A percentile compares a stretch with the other conserved stretches of the same genome.
Evolutionary conservation across 768 basidiomycete genomes (phyloP).

Genomic region (Neoboletus subvelutipes): DNA sequence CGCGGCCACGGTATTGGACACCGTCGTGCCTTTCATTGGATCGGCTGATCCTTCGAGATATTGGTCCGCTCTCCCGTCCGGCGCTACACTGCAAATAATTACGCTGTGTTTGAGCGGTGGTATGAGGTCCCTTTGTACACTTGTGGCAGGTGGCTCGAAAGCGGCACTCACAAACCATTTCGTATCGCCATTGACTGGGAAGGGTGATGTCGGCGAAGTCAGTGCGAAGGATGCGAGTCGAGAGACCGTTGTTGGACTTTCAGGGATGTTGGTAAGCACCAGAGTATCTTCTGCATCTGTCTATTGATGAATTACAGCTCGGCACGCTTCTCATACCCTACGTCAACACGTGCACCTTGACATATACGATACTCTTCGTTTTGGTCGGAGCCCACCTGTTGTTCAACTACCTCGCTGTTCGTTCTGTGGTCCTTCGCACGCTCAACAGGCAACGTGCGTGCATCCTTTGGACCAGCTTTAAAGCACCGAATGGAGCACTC

Average conservation of each 20-base stretch:
- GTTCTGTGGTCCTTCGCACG: conserved; percentile 53
- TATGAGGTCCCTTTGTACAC: conserved; percentile 56
- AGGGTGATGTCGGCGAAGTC: conserved; percentile 67
- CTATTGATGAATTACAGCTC: conserved; percentile 38
- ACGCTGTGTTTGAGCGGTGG: conserved; percentile 60
- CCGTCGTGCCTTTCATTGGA: conserved; percentile 55
- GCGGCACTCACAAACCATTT: conserved; percentile 69
- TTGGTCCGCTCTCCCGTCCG: conserved; percentile 34
- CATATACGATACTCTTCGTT: conserved; percentile 49
- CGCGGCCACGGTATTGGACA: conserved; percentile 55
- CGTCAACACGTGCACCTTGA: conserved; percentile 46
- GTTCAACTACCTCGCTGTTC: conserved; percentile 61
- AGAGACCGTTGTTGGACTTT: conserved; percentile 65
- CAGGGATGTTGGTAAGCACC: conserved; percentile 62
- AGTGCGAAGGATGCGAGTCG: conserved; percentile 73
- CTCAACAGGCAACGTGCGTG: conserved; percentile 59
- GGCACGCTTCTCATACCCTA: conserved; percentile 60
- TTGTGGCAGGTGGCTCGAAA: conserved; percentile 70
- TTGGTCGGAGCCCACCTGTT: conserved; percentile 54
- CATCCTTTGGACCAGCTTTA: conserved; percentile 46
- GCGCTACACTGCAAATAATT: conserved; percentile 40
- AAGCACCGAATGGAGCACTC: conserved; percentile 7
- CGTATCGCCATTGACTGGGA: conserved; percentile 47
- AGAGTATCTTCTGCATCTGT: neutral
- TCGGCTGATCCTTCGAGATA: conserved; percentile 27